Evolutionary conservation across 2,329 filamentous ascomycete species (phyloP), one percentile per base, ranked within the genome.

Genomic region (Botryotinia calthae): DNA sequence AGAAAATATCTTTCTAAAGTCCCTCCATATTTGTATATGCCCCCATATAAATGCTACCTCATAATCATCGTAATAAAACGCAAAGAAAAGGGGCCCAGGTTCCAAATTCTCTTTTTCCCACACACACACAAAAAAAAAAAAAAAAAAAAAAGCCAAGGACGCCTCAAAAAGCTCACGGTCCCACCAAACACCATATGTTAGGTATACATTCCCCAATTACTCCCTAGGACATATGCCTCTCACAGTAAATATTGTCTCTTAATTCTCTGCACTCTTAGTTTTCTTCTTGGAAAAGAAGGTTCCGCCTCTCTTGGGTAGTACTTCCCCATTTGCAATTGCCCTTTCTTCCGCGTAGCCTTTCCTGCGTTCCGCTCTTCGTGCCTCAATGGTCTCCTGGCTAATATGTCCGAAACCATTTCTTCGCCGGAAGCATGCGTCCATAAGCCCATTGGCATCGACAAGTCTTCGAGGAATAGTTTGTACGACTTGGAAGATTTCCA

Each of bases 401-500:
- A 98, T 85, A 78, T 94, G 91, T 10, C 90, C 91, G 77, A 95
- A 94, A 8, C 93, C 93, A 79, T 94, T 93, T 65, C 91, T 88
- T 59, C 93, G 89, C 76, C 90, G 90, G 81, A 96, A 81, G 95
- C 93, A 97, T 14, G 93, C 87, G 76, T 97, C 94, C 84, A 97
- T 89, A 22, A 98, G 84, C 3, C 84, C 84, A 78, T 97, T 97
- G 71, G 92, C 91, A 81, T 98, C 94, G 31, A 98, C 82, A 79
- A 97, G 87, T 71, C 88, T 88, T 70, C 95, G 88, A 0, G 95
- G 95, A 44, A 97, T 89, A 2, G 90, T 90, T 84, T 98, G 95
- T 42, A 98, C 94, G 4, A 97, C 90, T 80, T 97, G 94, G 82
- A 98, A 98, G 78, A 98, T 94, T 83, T 98, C 95, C 90, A 97